Evolutionary conservation across 2,329 filamentous ascomycete genomes (phyloP).

Genomic region (Ceratocystis harringtonii): DNA sequence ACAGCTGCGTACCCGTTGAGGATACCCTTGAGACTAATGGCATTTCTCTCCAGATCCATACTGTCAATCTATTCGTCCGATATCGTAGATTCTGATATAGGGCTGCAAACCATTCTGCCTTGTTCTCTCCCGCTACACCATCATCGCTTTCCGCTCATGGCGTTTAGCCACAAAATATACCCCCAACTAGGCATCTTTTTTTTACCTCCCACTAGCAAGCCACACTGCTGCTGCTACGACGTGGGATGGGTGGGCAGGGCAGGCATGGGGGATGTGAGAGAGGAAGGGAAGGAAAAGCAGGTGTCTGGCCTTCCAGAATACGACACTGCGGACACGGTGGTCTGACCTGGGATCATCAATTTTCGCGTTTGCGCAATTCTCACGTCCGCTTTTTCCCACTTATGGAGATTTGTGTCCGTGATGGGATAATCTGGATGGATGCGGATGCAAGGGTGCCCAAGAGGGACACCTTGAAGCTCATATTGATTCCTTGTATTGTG

Average conservation of each 20-base stretch:
- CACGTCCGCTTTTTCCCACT: background rate
- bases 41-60: background rate
- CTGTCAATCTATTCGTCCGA: background rate
- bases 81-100: background rate
- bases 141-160: background rate
- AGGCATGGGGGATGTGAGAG: background rate
- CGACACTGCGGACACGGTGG: background rate
- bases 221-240: too few species aligned
- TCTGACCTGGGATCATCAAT: background rate
- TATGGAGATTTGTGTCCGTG: background rate
- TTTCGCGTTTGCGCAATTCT: background rate
- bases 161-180: background rate
- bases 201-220: background rate
- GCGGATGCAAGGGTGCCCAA: constrained; percentile 1
- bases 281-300: background rate
- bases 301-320: background rate
- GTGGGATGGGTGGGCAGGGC: background rate
- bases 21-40: background rate
- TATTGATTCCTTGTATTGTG: background rate
- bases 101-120: background rate
- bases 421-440: background rate
- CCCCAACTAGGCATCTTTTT: background rate
- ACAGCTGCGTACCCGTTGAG: background rate
- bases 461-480: background rate
- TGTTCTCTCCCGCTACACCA: background rate